Conservation (phyloP, 805 yeast genomes). For the Saccharomycopsis fibuligera region DNA sequence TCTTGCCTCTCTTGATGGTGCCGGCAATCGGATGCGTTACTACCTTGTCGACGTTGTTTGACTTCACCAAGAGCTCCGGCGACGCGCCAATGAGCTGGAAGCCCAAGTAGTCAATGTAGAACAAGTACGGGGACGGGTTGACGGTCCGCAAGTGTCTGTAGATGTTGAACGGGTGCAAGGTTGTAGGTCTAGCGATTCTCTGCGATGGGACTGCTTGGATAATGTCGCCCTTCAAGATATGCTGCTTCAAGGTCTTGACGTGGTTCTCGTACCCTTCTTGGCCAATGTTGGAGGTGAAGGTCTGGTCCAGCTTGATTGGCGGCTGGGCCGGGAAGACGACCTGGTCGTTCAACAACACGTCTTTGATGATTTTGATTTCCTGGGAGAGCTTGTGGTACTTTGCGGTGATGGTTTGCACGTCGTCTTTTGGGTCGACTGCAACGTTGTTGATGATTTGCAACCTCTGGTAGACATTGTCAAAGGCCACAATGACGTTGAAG, state of each 20-base stretch:
- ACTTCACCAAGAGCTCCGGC: conserved; percentile 86
- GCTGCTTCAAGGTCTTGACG: conserved; percentile 67
- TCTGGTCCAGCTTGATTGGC: conserved; percentile 58
- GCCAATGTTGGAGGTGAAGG: conserved; percentile 84
- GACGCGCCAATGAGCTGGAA: conserved; percentile 97
- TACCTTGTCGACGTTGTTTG: conserved; percentile 64
- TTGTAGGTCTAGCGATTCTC: conserved; percentile 91
- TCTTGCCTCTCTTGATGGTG: conserved; percentile 83
- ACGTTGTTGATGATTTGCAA: conserved; percentile 86
- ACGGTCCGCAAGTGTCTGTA: conserved; percentile 92
- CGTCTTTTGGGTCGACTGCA: conserved; percentile 34
- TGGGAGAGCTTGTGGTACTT: conserved; percentile 48
- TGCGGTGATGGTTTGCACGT: conserved; percentile 25
- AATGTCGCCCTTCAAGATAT: conserved; percentile 86
- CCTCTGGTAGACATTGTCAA: conserved; percentile 90
- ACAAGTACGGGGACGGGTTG: conserved; percentile 95
- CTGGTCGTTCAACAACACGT: conserved; percentile 38
- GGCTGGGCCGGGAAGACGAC: conserved; percentile 68
- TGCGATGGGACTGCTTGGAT: conserved; percentile 99
- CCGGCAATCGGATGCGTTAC: conserved; percentile 98
- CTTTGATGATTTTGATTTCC: conserved; percentile 53
- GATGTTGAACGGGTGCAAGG: conserved; percentile 92
- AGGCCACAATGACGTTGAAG: conserved; percentile 83
- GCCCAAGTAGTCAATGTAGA: conserved; percentile 84
- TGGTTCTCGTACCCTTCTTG: conserved; percentile 87